Evolutionary conservation across 805 yeast species (phyloP), one percentile per base, ranked within the genome.

Genomic region (Starmera dryadoides): DNA sequence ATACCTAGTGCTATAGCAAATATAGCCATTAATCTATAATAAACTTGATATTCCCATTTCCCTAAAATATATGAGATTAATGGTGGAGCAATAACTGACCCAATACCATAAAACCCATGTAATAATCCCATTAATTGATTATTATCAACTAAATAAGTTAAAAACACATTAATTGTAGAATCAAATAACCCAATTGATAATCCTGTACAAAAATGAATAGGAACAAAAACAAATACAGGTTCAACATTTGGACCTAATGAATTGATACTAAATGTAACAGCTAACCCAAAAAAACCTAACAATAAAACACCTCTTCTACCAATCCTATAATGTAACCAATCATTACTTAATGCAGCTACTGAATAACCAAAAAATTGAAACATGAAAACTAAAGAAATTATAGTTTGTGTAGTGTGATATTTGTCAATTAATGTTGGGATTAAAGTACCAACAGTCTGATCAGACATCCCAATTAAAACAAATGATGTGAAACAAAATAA

Each of bases 91-190:
- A 79, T 46, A 34, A 85, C 77, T 1, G 88, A 86, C 2, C 89
- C 88, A 3, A 77, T 48, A 1, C 94, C 94, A 56, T 82, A 84
- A 12, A 67, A 53, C 1, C 86, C 89, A 60, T 84, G 93, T 42
- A 74, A 63, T 20, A 67, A 56, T 1, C 89, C 85, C 59, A 81
- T 66, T 42, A 74, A 64, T 38, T 70, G 73, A 35, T 82, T 77
- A 36, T 76, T 69, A 42, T 76, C 74, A 19, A 67, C 66, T 29
- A 79, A 56, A 36, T 69, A 53, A 7, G 60, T 55, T 31, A 58
- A 45, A 69, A 76, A 79, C 14, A 75, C 62, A 47, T 75, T 77
- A 49, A 75, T 57, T 9, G 73, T 59, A 29, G 81, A 74, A 52
- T 79, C 86, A 21, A 75, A 46, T 8, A 70, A 46, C 1, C 87